phyloP scores from a whole-genome alignment of 306 rosid species.

The Corylus avellana region DNA sequence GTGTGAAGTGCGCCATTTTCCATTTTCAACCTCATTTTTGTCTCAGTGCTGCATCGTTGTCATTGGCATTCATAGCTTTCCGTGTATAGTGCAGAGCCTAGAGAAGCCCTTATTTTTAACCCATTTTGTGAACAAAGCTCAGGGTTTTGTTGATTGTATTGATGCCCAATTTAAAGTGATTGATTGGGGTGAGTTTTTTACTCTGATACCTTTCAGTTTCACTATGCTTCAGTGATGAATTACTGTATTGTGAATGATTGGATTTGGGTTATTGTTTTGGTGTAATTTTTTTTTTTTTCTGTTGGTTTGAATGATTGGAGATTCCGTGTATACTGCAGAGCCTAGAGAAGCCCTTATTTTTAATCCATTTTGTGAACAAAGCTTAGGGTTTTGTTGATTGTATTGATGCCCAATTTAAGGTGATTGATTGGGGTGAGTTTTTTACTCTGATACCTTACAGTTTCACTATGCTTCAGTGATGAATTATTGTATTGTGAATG shows the following conservation, averaged over 20 bases:
- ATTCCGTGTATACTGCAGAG: constrained; percentile 22
- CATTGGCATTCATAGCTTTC: constrained; percentile 33
- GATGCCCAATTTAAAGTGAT: constrained; percentile 38
- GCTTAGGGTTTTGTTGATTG: constrained; percentile 27
- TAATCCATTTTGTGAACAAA: neutral
- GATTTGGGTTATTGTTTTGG: neutral
- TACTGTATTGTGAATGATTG: constrained; percentile 5
- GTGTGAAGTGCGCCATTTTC: constrained; percentile 23
- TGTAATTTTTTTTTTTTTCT: constrained; percentile 6
- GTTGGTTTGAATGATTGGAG: neutral
- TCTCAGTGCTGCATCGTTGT: constrained; percentile 47
- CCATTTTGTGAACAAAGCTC: neutral
- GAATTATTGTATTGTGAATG: constrained; percentile 16
- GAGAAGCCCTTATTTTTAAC: constrained; percentile 1
- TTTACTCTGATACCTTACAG: constrained; percentile 9
- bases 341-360: constrained; percentile 18
- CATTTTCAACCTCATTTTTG: constrained; percentile 24
- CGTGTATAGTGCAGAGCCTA: constrained; percentile 26
- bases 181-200: constrained; percentile 30
- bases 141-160: constrained; percentile 26
- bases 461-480: constrained; percentile 2
- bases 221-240: constrained; percentile 8
- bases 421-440: constrained; percentile 31
- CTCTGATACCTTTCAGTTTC: constrained; percentile 6
- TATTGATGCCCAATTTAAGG: constrained; percentile 37